Conservation (phyloP, 1,139 yeast genomes). For the Suhomyces taliae region DNA sequence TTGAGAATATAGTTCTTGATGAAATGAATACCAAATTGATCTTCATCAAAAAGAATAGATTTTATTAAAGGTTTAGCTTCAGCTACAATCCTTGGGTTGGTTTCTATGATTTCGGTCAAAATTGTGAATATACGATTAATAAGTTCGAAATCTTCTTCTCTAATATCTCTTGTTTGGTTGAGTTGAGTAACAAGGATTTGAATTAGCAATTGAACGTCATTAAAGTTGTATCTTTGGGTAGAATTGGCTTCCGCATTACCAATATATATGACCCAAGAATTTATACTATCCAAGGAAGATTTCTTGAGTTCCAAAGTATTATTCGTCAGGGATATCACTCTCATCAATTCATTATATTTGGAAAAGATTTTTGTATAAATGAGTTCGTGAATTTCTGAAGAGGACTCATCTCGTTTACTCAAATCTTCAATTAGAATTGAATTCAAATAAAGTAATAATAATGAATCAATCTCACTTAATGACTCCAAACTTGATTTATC, state of each 20-base stretch:
- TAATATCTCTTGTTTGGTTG: constrained; percentile 9
- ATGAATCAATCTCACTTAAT: constrained; percentile 9
- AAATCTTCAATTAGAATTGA: constrained; percentile 61
- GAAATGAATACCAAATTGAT: constrained; percentile 40
- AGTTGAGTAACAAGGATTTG: constrained; percentile 24
- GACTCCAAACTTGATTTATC: constrained; percentile 1
- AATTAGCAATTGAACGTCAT: constrained; percentile 19
- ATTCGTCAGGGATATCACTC: not conserved
- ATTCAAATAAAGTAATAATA: constrained; percentile 15
- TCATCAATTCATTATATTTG: constrained; percentile 7
- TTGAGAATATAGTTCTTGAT: constrained; percentile 24
- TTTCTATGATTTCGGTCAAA: constrained; percentile 47
- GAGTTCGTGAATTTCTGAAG: constrained; percentile 12
- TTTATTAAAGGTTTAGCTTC: constrained; percentile 22
- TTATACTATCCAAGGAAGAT: constrained; percentile 31
- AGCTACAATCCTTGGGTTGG: constrained; percentile 42
- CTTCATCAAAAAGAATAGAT: constrained; percentile 35
- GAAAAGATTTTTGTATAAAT: constrained; percentile 12
- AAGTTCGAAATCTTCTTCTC: constrained; percentile 17
- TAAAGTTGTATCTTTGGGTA: constrained; percentile 30
- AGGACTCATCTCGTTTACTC: constrained; percentile 30
- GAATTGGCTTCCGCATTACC: constrained; percentile 38
- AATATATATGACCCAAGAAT: constrained; percentile 36
- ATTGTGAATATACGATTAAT: constrained; percentile 33
- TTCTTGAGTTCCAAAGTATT: constrained; percentile 12